Evolutionary conservation across 371 early-diverging fungal species (phyloP).

Genomic region (Antonospora locustae): DNA sequence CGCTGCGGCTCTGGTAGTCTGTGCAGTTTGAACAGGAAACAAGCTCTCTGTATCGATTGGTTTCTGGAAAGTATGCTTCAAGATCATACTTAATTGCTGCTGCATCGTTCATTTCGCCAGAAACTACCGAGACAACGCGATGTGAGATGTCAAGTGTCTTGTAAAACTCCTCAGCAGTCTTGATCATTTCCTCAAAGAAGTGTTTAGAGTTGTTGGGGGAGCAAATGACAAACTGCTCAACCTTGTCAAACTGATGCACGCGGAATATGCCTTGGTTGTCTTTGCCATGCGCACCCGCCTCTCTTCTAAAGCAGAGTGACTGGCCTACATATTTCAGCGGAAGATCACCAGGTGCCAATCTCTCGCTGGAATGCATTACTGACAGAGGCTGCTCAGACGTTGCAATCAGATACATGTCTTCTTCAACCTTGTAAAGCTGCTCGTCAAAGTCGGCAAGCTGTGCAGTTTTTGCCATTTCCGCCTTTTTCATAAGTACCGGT

Average conservation of each 20-base stretch:
- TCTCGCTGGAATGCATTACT: conserved; percentile 83
- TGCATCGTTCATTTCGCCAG: conserved; percentile 93
- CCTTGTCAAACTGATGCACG: conserved; percentile 99
- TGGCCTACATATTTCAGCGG: conserved; percentile 69
- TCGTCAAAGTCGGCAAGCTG: conserved; percentile 96
- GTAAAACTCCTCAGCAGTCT: conserved; percentile 80
- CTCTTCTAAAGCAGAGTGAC: conserved; percentile 98
- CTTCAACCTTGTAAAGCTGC: conserved; percentile 83
- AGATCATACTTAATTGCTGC: conserved; percentile 98
- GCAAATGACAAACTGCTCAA: conserved; percentile 93
- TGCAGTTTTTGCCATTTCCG: conserved; percentile 90
- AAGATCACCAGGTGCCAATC: conserved; percentile 49
- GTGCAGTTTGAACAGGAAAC: conserved; percentile 99
- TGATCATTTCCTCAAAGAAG: conserved; percentile 89
- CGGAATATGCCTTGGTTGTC: conserved; percentile 98
- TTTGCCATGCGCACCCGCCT: conserved; percentile 96
- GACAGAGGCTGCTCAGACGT: conserved; percentile 97
- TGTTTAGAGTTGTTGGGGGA: conserved; percentile 89
- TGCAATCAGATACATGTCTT: conserved; percentile 92
- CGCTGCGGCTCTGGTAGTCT: conserved; percentile 79
- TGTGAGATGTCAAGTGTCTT: conserved; percentile 72
- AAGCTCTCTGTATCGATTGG: conserved; percentile 86
- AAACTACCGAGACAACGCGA: conserved; percentile 81
- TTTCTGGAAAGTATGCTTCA: conserved; percentile 92
- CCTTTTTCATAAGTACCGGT: conserved; percentile 91